A percentile compares a stretch with the other conserved stretches of the same genome.
Conservation (phyloP, 768 basidiomycete genomes). For the Tubosaeta sp. region DNA sequence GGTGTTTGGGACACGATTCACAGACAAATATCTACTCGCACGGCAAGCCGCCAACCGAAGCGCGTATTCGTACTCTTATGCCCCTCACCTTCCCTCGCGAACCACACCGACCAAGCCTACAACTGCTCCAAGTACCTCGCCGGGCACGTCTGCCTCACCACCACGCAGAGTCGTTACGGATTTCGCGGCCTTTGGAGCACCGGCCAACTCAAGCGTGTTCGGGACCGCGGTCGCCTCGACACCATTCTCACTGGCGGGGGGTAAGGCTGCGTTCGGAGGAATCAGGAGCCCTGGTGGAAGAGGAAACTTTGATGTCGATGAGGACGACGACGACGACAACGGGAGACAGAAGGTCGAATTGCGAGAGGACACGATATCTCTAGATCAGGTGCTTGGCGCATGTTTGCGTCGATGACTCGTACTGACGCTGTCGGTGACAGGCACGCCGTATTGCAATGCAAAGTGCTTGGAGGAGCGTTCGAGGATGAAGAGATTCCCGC, state of each 20-base stretch:
- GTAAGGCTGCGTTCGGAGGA: slow-evolving; percentile 82
- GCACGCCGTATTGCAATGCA: slow-evolving; percentile 85
- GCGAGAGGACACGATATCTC: slow-evolving; percentile 78
- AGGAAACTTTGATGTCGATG: slow-evolving; percentile 49
- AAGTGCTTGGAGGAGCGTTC: slow-evolving; percentile 78
- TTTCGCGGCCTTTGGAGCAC: slow-evolving; percentile 81
- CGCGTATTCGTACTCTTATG: slow-evolving; percentile 51
- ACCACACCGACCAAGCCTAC: slow-evolving; percentile 38
- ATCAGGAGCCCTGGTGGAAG: slow-evolving; percentile 47
- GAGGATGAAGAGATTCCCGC: slow-evolving; percentile 38
- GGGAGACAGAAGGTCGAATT: slow-evolving; percentile 73
- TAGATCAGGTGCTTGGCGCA: slow-evolving; percentile 72
- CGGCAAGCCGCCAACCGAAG: slow-evolving; percentile 55
- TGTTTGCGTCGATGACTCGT: not conserved
- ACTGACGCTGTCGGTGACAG: slow-evolving; percentile 33
- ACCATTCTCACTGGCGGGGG: slow-evolving; percentile 73
- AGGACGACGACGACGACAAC: slow-evolving; percentile 60
- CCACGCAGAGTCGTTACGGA: slow-evolving; percentile 86
- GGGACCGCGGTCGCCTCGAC: slow-evolving; percentile 79
- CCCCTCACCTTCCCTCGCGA: slow-evolving; percentile 43
- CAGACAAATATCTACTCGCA: slow-evolving; percentile 88
- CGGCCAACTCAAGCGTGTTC: slow-evolving; percentile 72
- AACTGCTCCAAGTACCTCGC: slow-evolving; percentile 18
- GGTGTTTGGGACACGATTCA: slow-evolving; percentile 95
- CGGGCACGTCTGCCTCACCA: slow-evolving; percentile 49